Evolutionary conservation across 2,329 filamentous ascomycete species (phyloP).

Genomic region (Lecanosticta acicola): DNA sequence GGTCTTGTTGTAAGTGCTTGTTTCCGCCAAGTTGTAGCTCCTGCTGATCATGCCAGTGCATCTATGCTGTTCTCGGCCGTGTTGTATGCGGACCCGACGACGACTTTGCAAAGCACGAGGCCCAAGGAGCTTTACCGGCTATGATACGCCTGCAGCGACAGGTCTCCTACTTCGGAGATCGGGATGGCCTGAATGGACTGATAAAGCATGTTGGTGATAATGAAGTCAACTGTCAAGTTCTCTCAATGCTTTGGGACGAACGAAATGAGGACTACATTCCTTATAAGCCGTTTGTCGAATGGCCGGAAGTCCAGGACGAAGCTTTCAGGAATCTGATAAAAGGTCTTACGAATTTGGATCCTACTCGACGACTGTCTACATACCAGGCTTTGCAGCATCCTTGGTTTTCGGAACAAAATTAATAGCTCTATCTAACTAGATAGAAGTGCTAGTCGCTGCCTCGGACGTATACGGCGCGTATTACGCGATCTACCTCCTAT

Average conservation of each 20-base stretch:
- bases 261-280: neutral
- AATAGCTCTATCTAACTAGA: neutral
- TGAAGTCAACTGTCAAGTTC: neutral
- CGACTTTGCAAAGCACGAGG: slow-evolving; percentile 5
- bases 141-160: neutral
- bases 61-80: slow-evolving; percentile 5
- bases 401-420: no score
- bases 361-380: slow-evolving; percentile 1
- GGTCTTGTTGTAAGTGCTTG: neutral
- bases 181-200: neutral
- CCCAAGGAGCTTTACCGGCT: slow-evolving; percentile 2
- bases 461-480: no score
- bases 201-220: neutral
- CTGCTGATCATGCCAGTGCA: neutral
- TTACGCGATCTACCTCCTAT: no score
- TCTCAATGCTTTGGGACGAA: neutral
- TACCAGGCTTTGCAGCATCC: slow-evolving; percentile 5
- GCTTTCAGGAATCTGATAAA: neutral
- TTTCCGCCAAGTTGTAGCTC: neutral
- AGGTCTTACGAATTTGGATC: neutral
- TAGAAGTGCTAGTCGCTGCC: no score
- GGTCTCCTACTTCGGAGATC: neutral
- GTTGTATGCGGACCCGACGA: slow-evolving; percentile 5
- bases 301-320: neutral
- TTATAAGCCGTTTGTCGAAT: neutral